These are phyloP conservation scores for Cucumis sativus DNA, from an alignment of 306 rosid genomes.

Conservation along the genomic window DNA sequence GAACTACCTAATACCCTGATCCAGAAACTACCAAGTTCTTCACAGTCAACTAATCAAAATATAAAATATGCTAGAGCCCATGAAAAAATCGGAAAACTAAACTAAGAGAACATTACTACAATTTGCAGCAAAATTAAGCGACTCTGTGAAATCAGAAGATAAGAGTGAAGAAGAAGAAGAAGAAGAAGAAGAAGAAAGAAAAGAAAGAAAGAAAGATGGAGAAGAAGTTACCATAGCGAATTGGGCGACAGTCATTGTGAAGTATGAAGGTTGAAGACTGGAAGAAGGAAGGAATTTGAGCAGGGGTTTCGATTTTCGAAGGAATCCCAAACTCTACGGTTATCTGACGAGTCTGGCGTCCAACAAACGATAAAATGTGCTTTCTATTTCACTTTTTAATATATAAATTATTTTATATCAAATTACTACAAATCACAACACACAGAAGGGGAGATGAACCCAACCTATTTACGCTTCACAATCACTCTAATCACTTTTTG, in stretches of 20 bases:
- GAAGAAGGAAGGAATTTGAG: background rate
- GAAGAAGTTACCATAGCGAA: constrained; percentile 69
- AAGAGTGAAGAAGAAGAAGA: background rate
- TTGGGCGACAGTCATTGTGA: constrained; percentile 53
- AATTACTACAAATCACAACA: too few relatives aligned
- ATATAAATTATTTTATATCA: too few relatives aligned
- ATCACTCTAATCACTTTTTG: too few relatives aligned
- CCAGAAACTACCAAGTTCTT: background rate
- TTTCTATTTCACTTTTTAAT: background rate
- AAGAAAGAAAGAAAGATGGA: background rate
- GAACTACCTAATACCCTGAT: background rate
- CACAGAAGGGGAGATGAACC: too few relatives aligned
- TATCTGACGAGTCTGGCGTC: background rate
- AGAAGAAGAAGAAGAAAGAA: background rate
- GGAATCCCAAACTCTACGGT: background rate
- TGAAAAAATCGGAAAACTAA: background rate
- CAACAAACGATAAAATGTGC: background rate
- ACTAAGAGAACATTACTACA: background rate
- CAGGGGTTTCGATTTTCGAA: background rate
- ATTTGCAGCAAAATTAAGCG: background rate
- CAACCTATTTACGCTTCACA: too few relatives aligned
- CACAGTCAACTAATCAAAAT: background rate
- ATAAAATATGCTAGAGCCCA: background rate
- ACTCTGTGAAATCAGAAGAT: background rate
- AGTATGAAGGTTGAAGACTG: background rate